These are phyloP conservation scores for Ambrosia trifida DNA, from an alignment of 129 eudicot genomes.

Conservation along the genomic window DNA sequence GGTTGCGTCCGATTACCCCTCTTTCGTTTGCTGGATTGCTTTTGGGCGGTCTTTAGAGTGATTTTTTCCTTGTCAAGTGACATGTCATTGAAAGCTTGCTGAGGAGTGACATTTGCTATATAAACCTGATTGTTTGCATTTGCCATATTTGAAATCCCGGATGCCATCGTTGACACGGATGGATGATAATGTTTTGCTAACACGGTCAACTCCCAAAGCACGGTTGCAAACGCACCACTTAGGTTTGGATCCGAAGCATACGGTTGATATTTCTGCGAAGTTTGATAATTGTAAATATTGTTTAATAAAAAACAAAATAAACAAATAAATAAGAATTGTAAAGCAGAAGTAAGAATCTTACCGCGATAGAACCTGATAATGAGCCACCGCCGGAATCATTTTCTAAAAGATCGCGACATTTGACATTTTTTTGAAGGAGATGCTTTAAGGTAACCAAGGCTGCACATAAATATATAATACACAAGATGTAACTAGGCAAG, in stretches of 20 bases:
- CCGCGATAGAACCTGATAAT: conserved; percentile 74
- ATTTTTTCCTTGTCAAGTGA: conserved; percentile 57
- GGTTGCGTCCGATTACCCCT: conserved; percentile 23
- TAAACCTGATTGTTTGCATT: conserved; percentile 54
- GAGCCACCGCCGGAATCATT: conserved; percentile 96
- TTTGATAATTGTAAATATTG: neutral
- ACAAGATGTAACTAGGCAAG: neutral
- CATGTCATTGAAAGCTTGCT: conserved; percentile 65
- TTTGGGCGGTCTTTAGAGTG: conserved; percentile 27
- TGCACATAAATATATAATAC: conserved; percentile 27
- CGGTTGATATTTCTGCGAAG: conserved; percentile 81
- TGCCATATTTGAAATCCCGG: conserved; percentile 51
- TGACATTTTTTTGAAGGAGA: conserved; percentile 80
- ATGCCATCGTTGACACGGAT: conserved; percentile 60
- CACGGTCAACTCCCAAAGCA: conserved; percentile 88
- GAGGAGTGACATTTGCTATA: conserved; percentile 58
- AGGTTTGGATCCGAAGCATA: conserved; percentile 73
- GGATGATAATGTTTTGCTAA: conserved; percentile 86
- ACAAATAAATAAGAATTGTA: neutral
- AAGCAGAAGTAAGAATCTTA: conserved; percentile 30
- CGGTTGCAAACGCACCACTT: conserved; percentile 94
- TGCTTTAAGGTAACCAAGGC: conserved; percentile 89
- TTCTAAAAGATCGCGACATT: conserved; percentile 90
- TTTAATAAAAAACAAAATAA: neutral
- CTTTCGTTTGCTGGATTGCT: conserved; percentile 50